A percentile compares a stretch with the other conserved stretches of the same genome.
Evolutionary conservation across 108 stramenopile genomes (phyloP).

Genomic region (Nannochloropsis gaditana): DNA sequence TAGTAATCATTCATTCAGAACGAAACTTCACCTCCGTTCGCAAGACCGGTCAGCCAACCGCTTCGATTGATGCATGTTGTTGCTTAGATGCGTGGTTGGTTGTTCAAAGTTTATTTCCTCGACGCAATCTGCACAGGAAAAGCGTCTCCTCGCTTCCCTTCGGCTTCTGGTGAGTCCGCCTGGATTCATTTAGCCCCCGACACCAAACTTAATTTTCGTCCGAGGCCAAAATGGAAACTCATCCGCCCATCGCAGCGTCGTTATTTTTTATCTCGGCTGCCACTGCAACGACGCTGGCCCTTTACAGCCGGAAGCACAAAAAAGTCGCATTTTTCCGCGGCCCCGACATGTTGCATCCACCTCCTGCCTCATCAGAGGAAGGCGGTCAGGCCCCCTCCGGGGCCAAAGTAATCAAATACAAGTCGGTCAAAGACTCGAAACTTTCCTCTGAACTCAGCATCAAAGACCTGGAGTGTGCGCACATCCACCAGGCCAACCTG

Average conservation of each 20-base stretch:
- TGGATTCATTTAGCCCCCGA: too few species aligned
- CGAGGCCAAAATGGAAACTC: too few species aligned
- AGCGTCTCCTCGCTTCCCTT: too few species aligned
- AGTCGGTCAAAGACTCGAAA: not conserved
- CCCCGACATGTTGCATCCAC: not conserved
- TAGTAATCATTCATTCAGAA: too few species aligned
- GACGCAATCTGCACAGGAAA: too few species aligned
- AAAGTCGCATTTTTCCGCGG: not conserved
- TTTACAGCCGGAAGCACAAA: conserved; percentile 13
- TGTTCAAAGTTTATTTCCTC: too few species aligned
- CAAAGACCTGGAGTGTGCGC: conserved; percentile 15
- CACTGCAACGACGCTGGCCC: not conserved
- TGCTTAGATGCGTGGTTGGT: too few species aligned
- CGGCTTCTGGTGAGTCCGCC: too few species aligned
- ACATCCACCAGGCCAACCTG: conserved; percentile 15
- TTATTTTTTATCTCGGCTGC: not conserved
- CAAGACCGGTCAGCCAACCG: too few species aligned
- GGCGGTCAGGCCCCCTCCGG: not conserved
- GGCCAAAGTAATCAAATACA: not conserved
- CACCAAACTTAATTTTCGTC: too few species aligned
- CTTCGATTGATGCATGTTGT: too few species aligned
- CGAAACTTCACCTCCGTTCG: too few species aligned
- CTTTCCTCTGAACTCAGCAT: not conserved
- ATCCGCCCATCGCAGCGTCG: not conserved
- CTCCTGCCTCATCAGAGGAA: not conserved